A percentile compares a stretch with the other conserved stretches of the same genome.
Evolutionary conservation across 2,329 filamentous ascomycete species (phyloP).

Genomic region (Penicillium verrucosum): DNA sequence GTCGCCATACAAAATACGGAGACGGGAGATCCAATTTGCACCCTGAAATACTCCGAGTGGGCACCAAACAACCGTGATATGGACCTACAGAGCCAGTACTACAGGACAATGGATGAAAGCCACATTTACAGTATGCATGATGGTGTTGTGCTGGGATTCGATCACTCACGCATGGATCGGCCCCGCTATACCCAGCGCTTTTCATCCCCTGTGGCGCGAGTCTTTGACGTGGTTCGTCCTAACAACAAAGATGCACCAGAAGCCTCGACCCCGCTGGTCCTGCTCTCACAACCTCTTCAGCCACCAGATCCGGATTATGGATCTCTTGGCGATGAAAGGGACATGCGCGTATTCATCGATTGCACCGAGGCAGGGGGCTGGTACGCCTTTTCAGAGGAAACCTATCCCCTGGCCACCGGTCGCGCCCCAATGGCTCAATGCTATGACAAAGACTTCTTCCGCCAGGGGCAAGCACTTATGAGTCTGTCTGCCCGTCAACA

Average conservation of each 20-base stretch:
- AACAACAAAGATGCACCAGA: constrained; percentile 64
- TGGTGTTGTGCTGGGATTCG: constrained; percentile 77
- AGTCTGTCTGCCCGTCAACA: constrained; percentile 48
- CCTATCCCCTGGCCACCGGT: constrained; percentile 81
- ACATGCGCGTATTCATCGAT: constrained; percentile 76
- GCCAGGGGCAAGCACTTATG: constrained; percentile 37
- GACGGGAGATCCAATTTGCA: constrained; percentile 74
- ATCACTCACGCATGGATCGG: constrained; percentile 57
- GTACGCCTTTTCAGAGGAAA: constrained; percentile 86
- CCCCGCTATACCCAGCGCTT: constrained; percentile 68
- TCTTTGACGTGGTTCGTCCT: constrained; percentile 83
- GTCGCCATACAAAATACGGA: constrained; percentile 76
- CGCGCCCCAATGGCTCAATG: constrained; percentile 58
- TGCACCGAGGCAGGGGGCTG: constrained; percentile 81
- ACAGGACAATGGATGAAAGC: constrained; percentile 73
- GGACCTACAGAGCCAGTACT: constrained; percentile 82
- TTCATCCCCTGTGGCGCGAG: constrained; percentile 73
- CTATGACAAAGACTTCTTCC: constrained; percentile 52
- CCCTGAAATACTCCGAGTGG: constrained; percentile 92
- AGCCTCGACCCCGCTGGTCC: constrained; percentile 64
- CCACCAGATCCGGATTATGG: constrained; percentile 49
- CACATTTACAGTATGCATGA: constrained; percentile 88
- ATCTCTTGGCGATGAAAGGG: constrained; percentile 48
- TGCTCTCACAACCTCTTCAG: constrained; percentile 80
- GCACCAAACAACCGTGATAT: constrained; percentile 84